Conservation (phyloP, 2,329 filamentous ascomycete genomes). For the Xylariomycetidae sp. region DNA sequence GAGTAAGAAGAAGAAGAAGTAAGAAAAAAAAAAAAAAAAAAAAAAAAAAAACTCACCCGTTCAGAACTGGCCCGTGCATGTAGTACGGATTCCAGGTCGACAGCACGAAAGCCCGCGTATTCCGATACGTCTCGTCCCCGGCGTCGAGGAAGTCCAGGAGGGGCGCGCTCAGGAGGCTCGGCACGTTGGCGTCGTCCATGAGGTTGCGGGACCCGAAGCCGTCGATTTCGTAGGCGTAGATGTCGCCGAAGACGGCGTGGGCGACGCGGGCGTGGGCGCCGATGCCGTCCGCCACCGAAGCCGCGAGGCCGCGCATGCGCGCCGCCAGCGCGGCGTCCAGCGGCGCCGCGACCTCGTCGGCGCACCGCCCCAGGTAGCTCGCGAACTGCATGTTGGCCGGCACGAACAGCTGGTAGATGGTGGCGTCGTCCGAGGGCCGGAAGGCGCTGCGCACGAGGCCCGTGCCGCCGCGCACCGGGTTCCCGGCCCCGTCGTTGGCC, state of each 20-base stretch:
- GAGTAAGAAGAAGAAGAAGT: not conserved
- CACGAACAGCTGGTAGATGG: conserved; percentile 72
- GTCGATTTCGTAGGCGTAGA: conserved; percentile 67
- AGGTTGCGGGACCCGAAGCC: conserved; percentile 55
- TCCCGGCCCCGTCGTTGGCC: conserved; percentile 61
- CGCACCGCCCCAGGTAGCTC: conserved; percentile 42
- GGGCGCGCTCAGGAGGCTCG: conserved; percentile 51
- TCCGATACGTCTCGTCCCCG: conserved; percentile 60
- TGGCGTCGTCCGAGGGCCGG: conserved; percentile 74
- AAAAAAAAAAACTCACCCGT: conserved; percentile 35
- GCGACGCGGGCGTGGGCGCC: conserved; percentile 62
- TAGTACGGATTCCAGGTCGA: conserved; percentile 70
- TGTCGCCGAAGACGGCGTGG: conserved; percentile 54
- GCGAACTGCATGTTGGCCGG: conserved; percentile 72
- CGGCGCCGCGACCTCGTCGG: conserved; percentile 29
- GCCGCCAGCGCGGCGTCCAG: conserved; percentile 28
- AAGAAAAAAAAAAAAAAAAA: conserved; percentile 38
- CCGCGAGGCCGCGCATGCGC: conserved; percentile 47
- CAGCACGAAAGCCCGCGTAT: conserved; percentile 72
- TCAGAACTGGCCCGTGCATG: conserved; percentile 48
- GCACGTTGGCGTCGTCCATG: conserved; percentile 61
- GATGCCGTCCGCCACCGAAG: conserved; percentile 60
- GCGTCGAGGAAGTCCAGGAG: conserved; percentile 46
- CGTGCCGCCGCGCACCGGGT: conserved; percentile 64
- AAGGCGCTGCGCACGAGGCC: conserved; percentile 73